Conservation (phyloP, 306 rosid genomes). For the Trichosanthes cucumerina region DNA sequence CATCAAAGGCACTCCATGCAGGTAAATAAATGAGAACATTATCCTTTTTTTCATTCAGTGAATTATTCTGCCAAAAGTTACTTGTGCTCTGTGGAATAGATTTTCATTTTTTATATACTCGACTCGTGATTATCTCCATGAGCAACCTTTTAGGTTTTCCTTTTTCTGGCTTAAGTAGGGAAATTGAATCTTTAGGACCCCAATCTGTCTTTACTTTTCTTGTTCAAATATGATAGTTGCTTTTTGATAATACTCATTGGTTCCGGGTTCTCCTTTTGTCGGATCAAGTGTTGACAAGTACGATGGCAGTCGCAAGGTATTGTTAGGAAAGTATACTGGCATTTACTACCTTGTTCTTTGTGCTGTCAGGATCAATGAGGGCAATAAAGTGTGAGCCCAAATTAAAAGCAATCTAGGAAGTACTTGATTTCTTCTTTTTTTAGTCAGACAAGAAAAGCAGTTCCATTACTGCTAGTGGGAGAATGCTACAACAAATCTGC, state of each 20-base stretch:
- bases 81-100: not conserved
- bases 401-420: not conserved
- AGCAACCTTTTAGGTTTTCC: not conserved
- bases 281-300: not conserved
- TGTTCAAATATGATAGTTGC: not conserved
- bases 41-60: not conserved
- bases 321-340: not conserved
- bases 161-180: not conserved
- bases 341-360: not conserved
- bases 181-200: not conserved
- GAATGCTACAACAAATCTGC: not conserved
- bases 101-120: not conserved
- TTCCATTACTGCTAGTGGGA: not conserved
- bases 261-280: not conserved
- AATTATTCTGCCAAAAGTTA: not conserved
- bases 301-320: not conserved
- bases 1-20: constrained; percentile 57
- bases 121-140: not conserved
- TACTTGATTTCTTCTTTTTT: not conserved
- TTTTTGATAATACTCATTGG: not conserved
- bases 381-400: not conserved
- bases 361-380: not conserved
- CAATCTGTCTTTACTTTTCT: not conserved
- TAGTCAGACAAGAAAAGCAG: not conserved
- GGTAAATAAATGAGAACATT: constrained; percentile 33